These are phyloP conservation scores for Aspergillus niger DNA, from an alignment of 2,329 filamentous ascomycete genomes.

Conservation along the genomic window DNA sequence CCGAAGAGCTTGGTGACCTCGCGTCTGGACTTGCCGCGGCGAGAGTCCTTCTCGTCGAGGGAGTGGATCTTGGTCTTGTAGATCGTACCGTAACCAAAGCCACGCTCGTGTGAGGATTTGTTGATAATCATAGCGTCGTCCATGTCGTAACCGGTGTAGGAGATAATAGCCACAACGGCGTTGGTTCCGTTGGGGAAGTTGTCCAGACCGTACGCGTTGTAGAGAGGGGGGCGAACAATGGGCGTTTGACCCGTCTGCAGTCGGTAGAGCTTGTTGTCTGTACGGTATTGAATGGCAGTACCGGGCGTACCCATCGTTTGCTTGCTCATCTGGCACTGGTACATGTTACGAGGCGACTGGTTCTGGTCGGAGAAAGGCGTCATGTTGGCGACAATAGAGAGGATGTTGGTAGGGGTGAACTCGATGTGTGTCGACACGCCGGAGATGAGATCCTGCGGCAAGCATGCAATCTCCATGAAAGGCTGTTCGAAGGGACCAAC, in stretches of 20 bases:
- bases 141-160: constrained; percentile 99
- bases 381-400: constrained; percentile 97
- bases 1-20: constrained; percentile 83
- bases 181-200: constrained; percentile 98
- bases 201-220: constrained; percentile 95
- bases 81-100: constrained; percentile 92
- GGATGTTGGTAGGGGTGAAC: constrained; percentile 90
- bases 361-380: constrained; percentile 99
- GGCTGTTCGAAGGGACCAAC: constrained; percentile 95
- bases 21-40: constrained; percentile 65
- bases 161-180: constrained; percentile 94
- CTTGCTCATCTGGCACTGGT: constrained; percentile 99
- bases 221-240: constrained; percentile 84
- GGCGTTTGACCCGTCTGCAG: constrained; percentile 96
- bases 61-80: constrained; percentile 96
- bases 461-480: constrained; percentile 95
- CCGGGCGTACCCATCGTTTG: constrained; percentile 98
- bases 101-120: constrained; percentile 93
- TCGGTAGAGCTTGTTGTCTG: constrained; percentile 95
- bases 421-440: constrained; percentile 92
- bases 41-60: constrained; percentile 73
- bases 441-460: constrained; percentile 83
- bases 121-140: constrained; percentile 99
- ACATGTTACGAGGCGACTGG: constrained; percentile 98
- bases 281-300: constrained; percentile 79